phyloP scores from a whole-genome alignment of 257 asterid genomes.

The Leptodermis oblonga region DNA sequence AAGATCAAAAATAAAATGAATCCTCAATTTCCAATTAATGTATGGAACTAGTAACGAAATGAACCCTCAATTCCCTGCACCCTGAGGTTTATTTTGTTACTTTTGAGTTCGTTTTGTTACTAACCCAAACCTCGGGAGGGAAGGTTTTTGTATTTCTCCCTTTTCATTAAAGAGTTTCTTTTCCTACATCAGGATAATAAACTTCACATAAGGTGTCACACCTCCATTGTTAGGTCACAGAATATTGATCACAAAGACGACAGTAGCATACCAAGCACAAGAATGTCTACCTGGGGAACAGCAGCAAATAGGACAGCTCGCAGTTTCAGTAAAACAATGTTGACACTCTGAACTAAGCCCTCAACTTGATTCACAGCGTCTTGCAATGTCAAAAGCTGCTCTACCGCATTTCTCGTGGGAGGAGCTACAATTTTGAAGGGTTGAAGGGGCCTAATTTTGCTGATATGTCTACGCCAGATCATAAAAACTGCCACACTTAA shows the following conservation, averaged over 20 bases:
- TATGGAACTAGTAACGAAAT: too few species aligned
- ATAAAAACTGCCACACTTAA: conserved; percentile 50
- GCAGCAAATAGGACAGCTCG: conserved; percentile 68
- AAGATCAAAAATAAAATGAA: neutral
- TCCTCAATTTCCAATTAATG: neutral
- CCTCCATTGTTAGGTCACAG: too few species aligned
- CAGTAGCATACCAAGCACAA: neutral
- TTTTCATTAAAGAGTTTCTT: too few species aligned
- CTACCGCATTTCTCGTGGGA: conserved; percentile 74
- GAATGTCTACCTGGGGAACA: conserved; percentile 62
- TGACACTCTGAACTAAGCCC: conserved; percentile 64
- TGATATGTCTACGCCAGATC: conserved; percentile 52
- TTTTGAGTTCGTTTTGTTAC: too few species aligned
- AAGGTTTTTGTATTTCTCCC: too few species aligned
- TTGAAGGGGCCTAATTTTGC: conserved; percentile 47
- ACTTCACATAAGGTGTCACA: too few species aligned
- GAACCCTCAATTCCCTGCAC: too few species aligned
- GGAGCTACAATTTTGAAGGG: conserved; percentile 64
- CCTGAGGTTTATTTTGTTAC: too few species aligned
- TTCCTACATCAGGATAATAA: too few species aligned
- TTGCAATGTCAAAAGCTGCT: conserved; percentile 71
- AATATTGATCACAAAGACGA: neutral
- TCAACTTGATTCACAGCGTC: conserved; percentile 68
- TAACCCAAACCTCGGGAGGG: too few species aligned
- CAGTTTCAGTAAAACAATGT: conserved; percentile 59